Conservation (phyloP, 495 filamentous ascomycete genomes). For the Pseudoneurospora amorphoporcata region DNA sequence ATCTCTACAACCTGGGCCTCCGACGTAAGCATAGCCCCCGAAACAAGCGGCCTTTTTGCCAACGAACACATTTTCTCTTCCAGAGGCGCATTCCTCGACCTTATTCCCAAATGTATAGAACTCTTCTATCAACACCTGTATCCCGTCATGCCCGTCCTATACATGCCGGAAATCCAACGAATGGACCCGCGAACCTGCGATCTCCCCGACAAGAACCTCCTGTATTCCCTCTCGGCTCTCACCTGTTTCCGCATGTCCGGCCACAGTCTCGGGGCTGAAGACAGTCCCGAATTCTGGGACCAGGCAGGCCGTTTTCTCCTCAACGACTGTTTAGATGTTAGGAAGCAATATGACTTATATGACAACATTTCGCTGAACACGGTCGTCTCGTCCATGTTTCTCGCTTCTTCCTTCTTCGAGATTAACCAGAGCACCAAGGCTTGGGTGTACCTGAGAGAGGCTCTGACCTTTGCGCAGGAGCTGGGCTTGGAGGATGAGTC, state of each 20-base stretch:
- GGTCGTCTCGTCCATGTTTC: constrained; percentile 26
- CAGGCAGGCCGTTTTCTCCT: constrained; percentile 24
- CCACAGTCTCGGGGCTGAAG: constrained; percentile 15
- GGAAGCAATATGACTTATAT: constrained; percentile 25
- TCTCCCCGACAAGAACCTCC: constrained; percentile 20
- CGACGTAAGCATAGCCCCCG: constrained; percentile 7
- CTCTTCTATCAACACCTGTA: constrained; percentile 28
- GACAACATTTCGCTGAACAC: constrained; percentile 21
- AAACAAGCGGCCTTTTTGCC: constrained; percentile 17
- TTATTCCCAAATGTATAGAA: constrained; percentile 25
- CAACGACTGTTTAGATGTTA: constrained; percentile 21
- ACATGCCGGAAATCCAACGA: constrained; percentile 21
- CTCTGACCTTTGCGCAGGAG: constrained; percentile 47
- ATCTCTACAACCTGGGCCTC: neutral
- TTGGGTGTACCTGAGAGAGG: constrained; percentile 56
- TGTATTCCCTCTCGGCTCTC: constrained; percentile 27
- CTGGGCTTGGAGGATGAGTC: constrained; percentile 50
- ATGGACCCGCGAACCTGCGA: constrained; percentile 13
- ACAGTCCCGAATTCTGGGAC: constrained; percentile 19
- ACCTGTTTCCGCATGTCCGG: constrained; percentile 29
- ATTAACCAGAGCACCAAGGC: constrained; percentile 26
- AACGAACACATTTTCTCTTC: constrained; percentile 19
- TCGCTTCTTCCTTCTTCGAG: constrained; percentile 27
- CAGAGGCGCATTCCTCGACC: constrained; percentile 17
- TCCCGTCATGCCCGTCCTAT: constrained; percentile 27